Percentiles rank a stretch among this genome's conserved stretches.
These are phyloP conservation scores for Thielaviopsis euricoi DNA, from an alignment of 2,329 filamentous ascomycete genomes.

Conservation along the genomic window DNA sequence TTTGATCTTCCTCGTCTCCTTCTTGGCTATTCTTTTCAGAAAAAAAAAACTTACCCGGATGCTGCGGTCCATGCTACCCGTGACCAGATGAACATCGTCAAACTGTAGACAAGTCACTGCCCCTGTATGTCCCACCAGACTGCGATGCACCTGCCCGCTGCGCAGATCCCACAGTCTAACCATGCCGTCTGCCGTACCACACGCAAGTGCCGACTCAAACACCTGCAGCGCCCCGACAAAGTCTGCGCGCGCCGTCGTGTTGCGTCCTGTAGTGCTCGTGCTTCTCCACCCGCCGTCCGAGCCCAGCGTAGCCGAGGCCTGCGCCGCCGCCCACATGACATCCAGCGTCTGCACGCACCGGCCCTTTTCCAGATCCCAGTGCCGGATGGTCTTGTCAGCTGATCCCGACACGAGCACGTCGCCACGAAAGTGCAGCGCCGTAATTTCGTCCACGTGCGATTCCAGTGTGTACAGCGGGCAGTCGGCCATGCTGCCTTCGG, in stretches of 20 bases:
- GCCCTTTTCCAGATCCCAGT: conserved; percentile 97
- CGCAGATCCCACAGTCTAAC: conserved; percentile 91
- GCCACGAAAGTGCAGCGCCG: conserved; percentile 77
- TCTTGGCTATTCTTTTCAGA: no score
- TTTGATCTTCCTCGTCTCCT: background rate
- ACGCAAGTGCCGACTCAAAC: conserved; percentile 88
- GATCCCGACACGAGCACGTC: conserved; percentile 89
- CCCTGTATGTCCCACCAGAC: conserved; percentile 86
- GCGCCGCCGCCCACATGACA: conserved; percentile 93
- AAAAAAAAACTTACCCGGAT: conserved; percentile 57
- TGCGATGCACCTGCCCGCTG: conserved; percentile 92
- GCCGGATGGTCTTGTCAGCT: conserved; percentile 88
- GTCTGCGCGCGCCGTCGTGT: conserved; percentile 43
- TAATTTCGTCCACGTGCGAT: conserved; percentile 87
- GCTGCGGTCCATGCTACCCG: conserved; percentile 80
- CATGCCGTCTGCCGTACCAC: conserved; percentile 94
- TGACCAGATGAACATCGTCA: conserved; percentile 88
- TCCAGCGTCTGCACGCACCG: conserved; percentile 94
- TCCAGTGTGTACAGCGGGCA: conserved; percentile 78
- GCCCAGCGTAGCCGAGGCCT: conserved; percentile 56
- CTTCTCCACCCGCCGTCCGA: conserved; percentile 56
- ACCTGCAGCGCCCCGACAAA: conserved; percentile 92
- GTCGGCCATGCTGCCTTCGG: conserved; percentile 69
- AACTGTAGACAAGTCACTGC: conserved; percentile 91
- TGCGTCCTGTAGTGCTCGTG: conserved; percentile 45